Evolutionary conservation across 2,329 filamentous ascomycete species (phyloP).

Genomic region (Magnaporthiopsis rhizophila): DNA sequence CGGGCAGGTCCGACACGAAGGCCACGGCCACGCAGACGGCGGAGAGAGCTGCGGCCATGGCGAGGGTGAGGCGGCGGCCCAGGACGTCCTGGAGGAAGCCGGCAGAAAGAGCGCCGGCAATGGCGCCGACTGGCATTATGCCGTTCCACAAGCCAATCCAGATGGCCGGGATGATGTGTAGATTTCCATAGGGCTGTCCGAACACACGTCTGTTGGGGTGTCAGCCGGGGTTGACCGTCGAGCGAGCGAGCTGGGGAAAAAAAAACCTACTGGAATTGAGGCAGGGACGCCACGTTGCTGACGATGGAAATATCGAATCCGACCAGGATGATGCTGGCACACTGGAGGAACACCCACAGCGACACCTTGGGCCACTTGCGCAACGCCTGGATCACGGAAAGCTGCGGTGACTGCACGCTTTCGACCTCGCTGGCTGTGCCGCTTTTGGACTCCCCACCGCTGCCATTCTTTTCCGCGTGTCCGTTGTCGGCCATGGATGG

Average conservation of each 20-base stretch:
- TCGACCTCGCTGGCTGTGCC: background rate
- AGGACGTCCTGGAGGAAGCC: background rate
- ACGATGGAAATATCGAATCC: conserved; percentile 4
- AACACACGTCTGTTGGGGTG: background rate
- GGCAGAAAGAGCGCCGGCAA: background rate
- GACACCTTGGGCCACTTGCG: conserved; percentile 1
- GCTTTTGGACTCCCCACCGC: background rate
- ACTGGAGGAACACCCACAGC: background rate
- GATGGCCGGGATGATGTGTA: conserved; percentile 1
- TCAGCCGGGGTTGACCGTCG: background rate
- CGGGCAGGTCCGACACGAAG: conserved; percentile 4
- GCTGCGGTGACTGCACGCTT: background rate
- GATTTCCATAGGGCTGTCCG: background rate
- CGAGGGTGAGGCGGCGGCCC: background rate
- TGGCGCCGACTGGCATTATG: background rate
- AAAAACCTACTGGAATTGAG: background rate
- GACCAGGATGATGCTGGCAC: background rate
- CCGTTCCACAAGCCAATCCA: conserved; percentile 6
- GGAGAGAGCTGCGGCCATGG: background rate
- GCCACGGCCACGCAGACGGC: conserved; percentile 1
- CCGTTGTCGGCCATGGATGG: background rate
- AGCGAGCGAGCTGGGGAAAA: background rate
- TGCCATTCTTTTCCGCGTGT: background rate
- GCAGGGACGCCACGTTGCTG: conserved; percentile 1
- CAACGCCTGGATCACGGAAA: conserved; percentile 1